Percentiles rank a stretch among this genome's conserved stretches.
These are phyloP conservation scores for Curvularia sp. DNA, from an alignment of 2,329 filamentous ascomycete species.

Conservation along the genomic window DNA sequence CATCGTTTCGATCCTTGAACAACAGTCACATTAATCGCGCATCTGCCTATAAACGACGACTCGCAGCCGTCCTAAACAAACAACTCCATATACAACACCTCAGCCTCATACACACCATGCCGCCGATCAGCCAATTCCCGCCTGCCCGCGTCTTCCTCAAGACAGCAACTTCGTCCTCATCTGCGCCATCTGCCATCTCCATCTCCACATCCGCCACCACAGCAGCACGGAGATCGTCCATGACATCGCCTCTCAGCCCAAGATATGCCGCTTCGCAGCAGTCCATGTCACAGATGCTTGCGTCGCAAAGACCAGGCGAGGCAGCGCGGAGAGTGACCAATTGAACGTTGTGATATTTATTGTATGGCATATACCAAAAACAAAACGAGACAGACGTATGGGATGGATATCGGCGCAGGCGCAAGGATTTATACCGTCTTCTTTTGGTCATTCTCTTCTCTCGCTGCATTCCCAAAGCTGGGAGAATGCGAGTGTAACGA, in stretches of 20 bases:
- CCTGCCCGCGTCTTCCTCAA: constrained; percentile 44
- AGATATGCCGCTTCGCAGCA: constrained; percentile 27
- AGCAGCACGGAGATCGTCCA: constrained; percentile 13
- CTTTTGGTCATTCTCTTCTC: not conserved
- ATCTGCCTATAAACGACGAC: not conserved
- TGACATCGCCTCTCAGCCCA: constrained; percentile 22
- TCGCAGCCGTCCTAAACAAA: not conserved
- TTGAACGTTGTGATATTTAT: not conserved
- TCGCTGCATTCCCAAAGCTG: not conserved
- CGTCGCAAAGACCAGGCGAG: constrained; percentile 22
- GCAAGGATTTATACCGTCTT: not conserved
- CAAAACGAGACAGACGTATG: not conserved
- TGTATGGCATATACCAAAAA: not conserved
- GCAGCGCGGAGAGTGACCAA: constrained; percentile 7
- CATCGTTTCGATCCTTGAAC: not conserved
- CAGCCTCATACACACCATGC: constrained; percentile 27
- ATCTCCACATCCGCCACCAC: not conserved
- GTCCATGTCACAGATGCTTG: constrained; percentile 31
- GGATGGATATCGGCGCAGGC: not conserved
- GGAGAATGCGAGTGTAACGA: not conserved
- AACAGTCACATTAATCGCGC: not conserved
- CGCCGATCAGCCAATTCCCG: constrained; percentile 44
- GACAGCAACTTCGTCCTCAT: constrained; percentile 12
- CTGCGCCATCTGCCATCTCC: constrained; percentile 14
- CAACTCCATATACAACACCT: not conserved